A percentile compares a stretch with the other conserved stretches of the same genome.
Evolutionary conservation across 1,139 yeast species (phyloP).

Genomic region (Taiozyma sp.): DNA sequence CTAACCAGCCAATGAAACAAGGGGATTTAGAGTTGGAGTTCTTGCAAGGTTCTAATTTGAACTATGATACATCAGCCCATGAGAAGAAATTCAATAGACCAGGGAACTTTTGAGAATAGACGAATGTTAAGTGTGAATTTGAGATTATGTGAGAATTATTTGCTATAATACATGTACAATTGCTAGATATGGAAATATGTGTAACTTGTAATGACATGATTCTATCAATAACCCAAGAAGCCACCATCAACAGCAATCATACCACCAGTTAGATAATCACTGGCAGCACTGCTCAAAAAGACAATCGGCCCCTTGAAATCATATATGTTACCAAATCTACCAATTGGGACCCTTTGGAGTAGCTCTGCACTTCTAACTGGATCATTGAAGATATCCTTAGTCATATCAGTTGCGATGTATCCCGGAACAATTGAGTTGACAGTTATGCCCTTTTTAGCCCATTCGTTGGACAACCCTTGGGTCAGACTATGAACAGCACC

Average conservation of each 20-base stretch:
- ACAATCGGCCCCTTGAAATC: slow-evolving; percentile 48
- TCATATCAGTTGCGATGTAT: slow-evolving; percentile 49
- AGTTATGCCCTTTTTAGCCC: slow-evolving; percentile 45
- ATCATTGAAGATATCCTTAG: slow-evolving; percentile 32
- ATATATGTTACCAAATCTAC: slow-evolving; percentile 47
- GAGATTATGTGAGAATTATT: too few species aligned
- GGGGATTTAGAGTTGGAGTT: background rate
- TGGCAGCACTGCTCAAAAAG: background rate
- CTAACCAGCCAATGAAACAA: background rate
- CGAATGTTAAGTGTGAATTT: too few species aligned
- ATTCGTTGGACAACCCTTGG: slow-evolving; percentile 44
- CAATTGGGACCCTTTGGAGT: slow-evolving; percentile 43
- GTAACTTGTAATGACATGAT: too few species aligned
- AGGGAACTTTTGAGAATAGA: background rate
- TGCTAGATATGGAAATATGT: too few species aligned
- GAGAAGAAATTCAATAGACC: background rate
- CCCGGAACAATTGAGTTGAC: slow-evolving; percentile 58
- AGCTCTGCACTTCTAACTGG: slow-evolving; percentile 32
- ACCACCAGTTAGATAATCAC: background rate
- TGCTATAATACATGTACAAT: too few species aligned
- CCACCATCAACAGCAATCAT: background rate
- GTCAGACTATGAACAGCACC: too few species aligned
- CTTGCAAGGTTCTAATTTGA: background rate
- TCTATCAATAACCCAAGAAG: background rate
- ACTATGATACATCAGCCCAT: background rate